Evolutionary conservation across 192 early-diverging fungal genomes (phyloP), one percentile per base, ranked within the genome.

Genomic region (Podila verticillata): DNA sequence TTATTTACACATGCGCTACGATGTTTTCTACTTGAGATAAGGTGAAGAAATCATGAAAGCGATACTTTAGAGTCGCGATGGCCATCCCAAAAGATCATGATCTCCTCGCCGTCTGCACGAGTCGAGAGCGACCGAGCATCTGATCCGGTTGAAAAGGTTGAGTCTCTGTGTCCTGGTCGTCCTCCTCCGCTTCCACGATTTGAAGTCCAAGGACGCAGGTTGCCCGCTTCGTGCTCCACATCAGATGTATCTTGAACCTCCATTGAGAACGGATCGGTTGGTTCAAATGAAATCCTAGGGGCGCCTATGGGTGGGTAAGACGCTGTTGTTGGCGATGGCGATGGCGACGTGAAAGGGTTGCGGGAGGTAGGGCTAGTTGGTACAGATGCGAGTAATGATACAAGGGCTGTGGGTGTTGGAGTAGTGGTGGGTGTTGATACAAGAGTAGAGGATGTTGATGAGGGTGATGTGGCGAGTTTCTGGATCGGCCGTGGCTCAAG

Each of bases 41-140:
- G 8, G n/a, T 26, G 10, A 44, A 44, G 39, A 44, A n/a, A 24
- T 54, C 8, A 54, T 26, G 51, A 24, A 1, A 54, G 51, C 9
- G 77, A 72, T 2, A 32, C 34, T 56, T 61, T 63, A 4, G 75
- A 79, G 35, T 56, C 51, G 1, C 69, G 69, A 39, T 66, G 64
- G 7, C 77, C 77, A 57, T 80, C 70, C 77, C 77, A 80, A 54
- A 72, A 80, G 30, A 80, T 72, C 77, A 72, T 80, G 30, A 80
- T 80, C 48, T 72, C 77, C 26, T 80, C 77, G 1, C 77, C 77
- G 24, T 75, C 74, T 0, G 65, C 66, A 22, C 74, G 61, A 7
- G 74, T 78, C 6, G 36, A 63, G 2, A 61, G 63, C 4, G 69
- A 80, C n/a, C 69, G 65, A 28, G 65, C 30, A 35, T 72, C 75